phyloP scores from a whole-genome alignment of 2,329 filamentous ascomycete species.

The Hymenoscyphus fructigenus region DNA sequence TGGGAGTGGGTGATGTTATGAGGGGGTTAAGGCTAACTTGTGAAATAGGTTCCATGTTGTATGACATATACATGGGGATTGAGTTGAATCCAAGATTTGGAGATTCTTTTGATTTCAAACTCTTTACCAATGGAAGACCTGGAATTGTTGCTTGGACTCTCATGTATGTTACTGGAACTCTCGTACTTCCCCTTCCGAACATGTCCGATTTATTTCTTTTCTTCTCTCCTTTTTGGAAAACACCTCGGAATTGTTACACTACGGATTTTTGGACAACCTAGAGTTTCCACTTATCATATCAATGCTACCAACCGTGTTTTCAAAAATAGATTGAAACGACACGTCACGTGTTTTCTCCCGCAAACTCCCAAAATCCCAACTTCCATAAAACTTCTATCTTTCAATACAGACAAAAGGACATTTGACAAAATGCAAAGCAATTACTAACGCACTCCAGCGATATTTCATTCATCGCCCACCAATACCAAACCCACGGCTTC shows the following conservation, averaged over 20 bases:
- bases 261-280: not conserved
- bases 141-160: slow-evolving; percentile 50
- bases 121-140: slow-evolving; percentile 48
- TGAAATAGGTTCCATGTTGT: slow-evolving; percentile 38
- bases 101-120: slow-evolving; percentile 45
- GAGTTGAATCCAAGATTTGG: slow-evolving; percentile 47
- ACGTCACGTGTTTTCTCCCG: not conserved
- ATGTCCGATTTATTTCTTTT: too few relatives aligned
- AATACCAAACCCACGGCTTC: slow-evolving; percentile 43
- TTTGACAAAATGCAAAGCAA: not conserved
- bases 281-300: not conserved
- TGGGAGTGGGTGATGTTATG: not conserved
- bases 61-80: slow-evolving; percentile 48
- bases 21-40: not conserved
- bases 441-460: slow-evolving; percentile 31
- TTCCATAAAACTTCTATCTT: not conserved
- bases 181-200: not conserved
- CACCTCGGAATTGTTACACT: not conserved
- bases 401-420: not conserved
- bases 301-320: not conserved
- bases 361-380: not conserved
- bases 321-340: too few relatives aligned
- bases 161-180: slow-evolving; percentile 37
- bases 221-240: not conserved
- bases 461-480: slow-evolving; percentile 41